These are phyloP conservation scores for Tremellales sp. DNA, from an alignment of 1,284 basidiomycete species.

Conservation along the genomic window DNA sequence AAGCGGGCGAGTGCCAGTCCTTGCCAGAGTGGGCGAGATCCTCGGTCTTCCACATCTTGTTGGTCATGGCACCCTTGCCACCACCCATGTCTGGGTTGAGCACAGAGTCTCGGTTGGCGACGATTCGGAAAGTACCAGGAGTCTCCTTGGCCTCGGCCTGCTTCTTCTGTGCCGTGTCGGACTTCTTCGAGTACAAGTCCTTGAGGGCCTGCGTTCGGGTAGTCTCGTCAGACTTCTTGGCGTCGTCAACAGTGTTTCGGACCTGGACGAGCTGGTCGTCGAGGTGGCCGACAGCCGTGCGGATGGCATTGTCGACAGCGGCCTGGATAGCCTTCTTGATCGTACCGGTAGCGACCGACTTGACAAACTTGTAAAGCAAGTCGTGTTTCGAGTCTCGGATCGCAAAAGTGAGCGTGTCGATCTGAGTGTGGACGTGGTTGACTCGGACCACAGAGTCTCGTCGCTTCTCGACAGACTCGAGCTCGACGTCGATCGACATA, in stretches of 20 bases:
- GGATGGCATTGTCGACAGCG: conserved; percentile 72
- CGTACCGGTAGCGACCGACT: conserved; percentile 52
- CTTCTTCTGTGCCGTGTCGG: conserved; percentile 37
- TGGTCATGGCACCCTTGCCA: conserved; percentile 12
- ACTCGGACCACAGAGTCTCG: conserved; percentile 39
- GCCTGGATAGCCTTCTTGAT: conserved; percentile 89
- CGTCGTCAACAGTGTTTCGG: conserved; percentile 58
- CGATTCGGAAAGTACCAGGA: conserved; percentile 39
- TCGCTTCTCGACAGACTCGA: conserved; percentile 47
- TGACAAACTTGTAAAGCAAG: conserved; percentile 67
- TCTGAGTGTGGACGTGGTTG: conserved; percentile 57
- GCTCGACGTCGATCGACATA: conserved; percentile 49
- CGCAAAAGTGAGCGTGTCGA: conserved; percentile 76
- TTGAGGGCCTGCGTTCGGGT: conserved; percentile 62
- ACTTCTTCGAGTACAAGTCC: conserved; percentile 56
- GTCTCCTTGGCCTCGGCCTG: conserved; percentile 33
- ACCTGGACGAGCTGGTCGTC: conserved; percentile 66
- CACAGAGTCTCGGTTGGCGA: conserved; percentile 30
- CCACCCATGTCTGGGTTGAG: conserved; percentile 32
- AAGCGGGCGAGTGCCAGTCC: conserved; percentile 43
- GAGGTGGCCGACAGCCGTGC: conserved; percentile 71
- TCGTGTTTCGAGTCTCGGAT: conserved; percentile 91
- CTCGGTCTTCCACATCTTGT: conserved; percentile 36
- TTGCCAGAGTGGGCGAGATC: conserved; percentile 31
- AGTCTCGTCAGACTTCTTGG: conserved; percentile 56